These are phyloP conservation scores for Lipomyces yamadae DNA, from an alignment of 805 yeast genomes.

Conservation along the genomic window DNA sequence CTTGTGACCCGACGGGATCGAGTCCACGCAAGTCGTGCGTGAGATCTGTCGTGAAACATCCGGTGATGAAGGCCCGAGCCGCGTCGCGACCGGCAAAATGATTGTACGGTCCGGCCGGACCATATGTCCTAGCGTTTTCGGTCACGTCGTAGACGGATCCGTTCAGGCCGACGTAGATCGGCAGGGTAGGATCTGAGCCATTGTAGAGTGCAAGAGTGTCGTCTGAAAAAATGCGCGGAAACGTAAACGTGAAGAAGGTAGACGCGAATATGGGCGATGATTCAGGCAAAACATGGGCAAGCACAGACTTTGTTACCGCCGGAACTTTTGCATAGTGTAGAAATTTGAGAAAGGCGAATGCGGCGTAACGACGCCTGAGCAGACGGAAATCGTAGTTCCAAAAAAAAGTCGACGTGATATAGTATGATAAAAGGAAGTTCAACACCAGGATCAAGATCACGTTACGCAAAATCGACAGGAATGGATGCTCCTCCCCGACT, in stretches of 20 bases:
- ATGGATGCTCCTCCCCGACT: background rate
- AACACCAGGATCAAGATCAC: slow-evolving; percentile 46
- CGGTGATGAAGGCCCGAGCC: slow-evolving; percentile 71
- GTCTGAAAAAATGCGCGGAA: slow-evolving; percentile 49
- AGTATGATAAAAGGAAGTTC: slow-evolving; percentile 58
- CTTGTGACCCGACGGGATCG: slow-evolving; percentile 49
- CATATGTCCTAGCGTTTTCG: slow-evolving; percentile 56
- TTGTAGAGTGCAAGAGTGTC: slow-evolving; percentile 55
- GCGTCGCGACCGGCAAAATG: slow-evolving; percentile 68
- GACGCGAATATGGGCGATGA: slow-evolving; percentile 16
- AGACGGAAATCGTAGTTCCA: slow-evolving; percentile 67
- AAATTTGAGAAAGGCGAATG: slow-evolving; percentile 37
- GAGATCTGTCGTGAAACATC: slow-evolving; percentile 62
- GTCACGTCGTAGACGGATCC: slow-evolving; percentile 71
- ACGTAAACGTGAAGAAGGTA: slow-evolving; percentile 29
- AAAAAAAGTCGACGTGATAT: slow-evolving; percentile 59
- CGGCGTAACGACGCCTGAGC: slow-evolving; percentile 52
- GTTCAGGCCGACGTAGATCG: slow-evolving; percentile 63
- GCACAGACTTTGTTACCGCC: background rate
- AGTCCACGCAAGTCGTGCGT: slow-evolving; percentile 72
- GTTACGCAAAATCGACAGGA: slow-evolving; percentile 4
- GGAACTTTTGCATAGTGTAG: slow-evolving; percentile 9
- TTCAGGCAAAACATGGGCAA: slow-evolving; percentile 7
- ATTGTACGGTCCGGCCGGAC: slow-evolving; percentile 61
- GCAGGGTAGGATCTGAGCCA: slow-evolving; percentile 55